Evolutionary conservation across 345 rosid species (phyloP).

Genomic region (Noccaea caerulescens): DNA sequence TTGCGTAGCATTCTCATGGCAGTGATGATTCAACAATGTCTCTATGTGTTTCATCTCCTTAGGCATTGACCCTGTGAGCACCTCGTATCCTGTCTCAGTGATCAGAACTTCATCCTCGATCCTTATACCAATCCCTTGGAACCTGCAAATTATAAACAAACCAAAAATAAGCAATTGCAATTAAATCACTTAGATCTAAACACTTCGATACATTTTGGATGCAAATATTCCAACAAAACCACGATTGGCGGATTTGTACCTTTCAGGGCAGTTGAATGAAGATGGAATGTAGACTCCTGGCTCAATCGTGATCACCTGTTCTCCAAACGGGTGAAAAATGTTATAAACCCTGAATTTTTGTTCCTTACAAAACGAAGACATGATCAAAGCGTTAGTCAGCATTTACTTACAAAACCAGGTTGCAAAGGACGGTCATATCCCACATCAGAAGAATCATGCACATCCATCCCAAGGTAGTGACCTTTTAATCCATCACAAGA

Average conservation of each 20-base stretch:
- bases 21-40: slow-evolving; percentile 65
- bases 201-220: neutral
- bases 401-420: slow-evolving; percentile 88
- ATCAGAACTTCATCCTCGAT: slow-evolving; percentile 96
- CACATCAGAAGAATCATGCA: slow-evolving; percentile 82
- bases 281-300: slow-evolving; percentile 91
- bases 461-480: slow-evolving; percentile 98
- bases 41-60: slow-evolving; percentile 85
- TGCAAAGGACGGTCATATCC: slow-evolving; percentile 73
- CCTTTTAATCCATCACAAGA: slow-evolving; percentile 56
- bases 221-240: neutral
- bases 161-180: slow-evolving; percentile 1
- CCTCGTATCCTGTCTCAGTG: slow-evolving; percentile 90
- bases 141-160: slow-evolving; percentile 51
- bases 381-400: slow-evolving; percentile 4
- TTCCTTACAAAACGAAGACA: slow-evolving; percentile 6
- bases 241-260: neutral
- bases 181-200: slow-evolving; percentile 7
- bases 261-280: slow-evolving; percentile 61
- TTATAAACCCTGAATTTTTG: neutral
- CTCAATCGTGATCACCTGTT: slow-evolving; percentile 94
- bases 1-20: slow-evolving; percentile 35
- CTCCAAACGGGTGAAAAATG: neutral
- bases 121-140: slow-evolving; percentile 83
- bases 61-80: slow-evolving; percentile 95